Evolutionary conservation across 116 monocot genomes (phyloP), one percentile per base, ranked within the genome.

Genomic region (Posidonia oceanica): DNA sequence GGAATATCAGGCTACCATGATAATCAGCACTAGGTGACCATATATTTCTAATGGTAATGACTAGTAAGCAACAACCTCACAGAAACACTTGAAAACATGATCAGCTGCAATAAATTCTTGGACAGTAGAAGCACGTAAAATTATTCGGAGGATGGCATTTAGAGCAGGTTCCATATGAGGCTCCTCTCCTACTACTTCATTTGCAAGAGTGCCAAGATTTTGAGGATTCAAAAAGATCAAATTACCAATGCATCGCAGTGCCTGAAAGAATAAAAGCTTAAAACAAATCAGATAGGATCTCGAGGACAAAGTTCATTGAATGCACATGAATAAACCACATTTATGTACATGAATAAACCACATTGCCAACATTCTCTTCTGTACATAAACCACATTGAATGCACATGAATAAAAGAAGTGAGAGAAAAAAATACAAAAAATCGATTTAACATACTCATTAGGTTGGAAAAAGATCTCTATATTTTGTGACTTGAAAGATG

Each of bases 81-180:
- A 98, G 71, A 98, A 98, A 74, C 87, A 86, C 79, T 83, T 87
- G 79, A 93, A 80, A 61, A 90, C 90, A 81, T 90, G 86, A 73
- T 90, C 84, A 36, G 93, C 98, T 73, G 93, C 85, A 60, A 87
- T 65, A 64, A 98, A 98, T 79, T 98, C 98, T 68, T 85, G 90
- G 37, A 84, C 42, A 3, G 72, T 74, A 69, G 83, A 77, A 22
- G 93, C 83, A 14, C 84, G 85, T 77, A 98, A 76, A 72, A 76
- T 76, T 17, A 98, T 82, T 62, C 86, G 83, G 14, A 98, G 85
- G 70, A 98, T 87, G 17, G 84, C 85, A 87, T 83, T 92, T 39
- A 98, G 59, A 21, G 98, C 89, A 76, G 90, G 84, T 68, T 92
- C 89, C 76, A 80, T 64, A 77, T 88, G 89, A 56, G 84, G 87